Evolutionary conservation across 2,329 filamentous ascomycete species (phyloP), one percentile per base, ranked within the genome.

Genomic region (Verticillium alfalfae): DNA sequence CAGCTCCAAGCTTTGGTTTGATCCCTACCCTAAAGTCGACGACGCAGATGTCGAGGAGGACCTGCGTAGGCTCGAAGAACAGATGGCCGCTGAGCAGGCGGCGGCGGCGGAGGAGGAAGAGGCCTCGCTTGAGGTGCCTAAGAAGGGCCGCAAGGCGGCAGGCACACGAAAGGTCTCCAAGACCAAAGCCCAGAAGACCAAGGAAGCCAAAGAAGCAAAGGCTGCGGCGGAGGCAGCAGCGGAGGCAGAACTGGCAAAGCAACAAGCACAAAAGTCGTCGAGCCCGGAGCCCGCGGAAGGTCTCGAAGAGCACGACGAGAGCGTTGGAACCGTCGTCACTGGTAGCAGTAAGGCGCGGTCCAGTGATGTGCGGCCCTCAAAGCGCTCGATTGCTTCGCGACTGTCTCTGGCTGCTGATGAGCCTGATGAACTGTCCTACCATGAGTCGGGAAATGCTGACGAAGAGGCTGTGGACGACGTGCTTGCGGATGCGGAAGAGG

Each of bases 21-120:
- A 86, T 59, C 79, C 82, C 2, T 66, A 70, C 1, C 78, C 80
- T 8, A 70, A 72, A 0, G 73, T 79, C 26, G 75, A 82, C 62
- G 81, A 86, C 13, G 77, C 72, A 0, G 79, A 73, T 5, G 72
- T 86, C 4, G 79, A 85, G 5, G 79, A 79, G 9, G 84, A 86
- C 61, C 70, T 86, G 5, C 73, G 74, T 57, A 76, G 77, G 5
- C 71, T 86, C 10, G 78, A 84, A 62, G 74, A 75, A 18, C 80
- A 85, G 61, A 81, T 84, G 77, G 73, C 63, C 2, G 54, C 64
- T 13, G 61, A 66, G 22, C 41, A 59, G 15, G 41, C 31, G 1
- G 37, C 36, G 18, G 45, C 31, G 2, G 37, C 16, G 18, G 45
- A 16, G 2, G 54, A 18, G 31, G 54, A 56, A 56, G 64, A 68